Evolutionary conservation across 208 protist genomes (phyloP).

Genomic region (Leishmania aethiopica): DNA sequence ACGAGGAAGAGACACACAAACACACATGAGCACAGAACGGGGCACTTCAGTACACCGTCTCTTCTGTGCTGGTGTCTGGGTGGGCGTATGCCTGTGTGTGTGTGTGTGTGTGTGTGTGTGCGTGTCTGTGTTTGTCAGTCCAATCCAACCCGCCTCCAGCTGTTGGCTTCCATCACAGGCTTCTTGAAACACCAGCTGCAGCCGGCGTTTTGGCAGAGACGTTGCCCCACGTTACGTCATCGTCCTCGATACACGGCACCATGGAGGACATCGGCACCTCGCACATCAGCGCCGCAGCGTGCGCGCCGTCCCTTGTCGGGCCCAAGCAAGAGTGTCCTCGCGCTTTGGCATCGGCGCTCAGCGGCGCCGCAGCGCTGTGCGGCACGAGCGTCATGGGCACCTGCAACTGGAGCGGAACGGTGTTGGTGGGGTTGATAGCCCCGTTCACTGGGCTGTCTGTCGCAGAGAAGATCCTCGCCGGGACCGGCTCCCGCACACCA

Average conservation of each 20-base stretch:
- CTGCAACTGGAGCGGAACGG: neutral
- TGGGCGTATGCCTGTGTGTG: neutral
- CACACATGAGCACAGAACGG: neutral
- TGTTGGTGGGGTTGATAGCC: neutral
- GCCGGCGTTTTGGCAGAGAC: neutral
- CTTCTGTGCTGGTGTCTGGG: neutral
- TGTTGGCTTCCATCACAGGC: neutral
- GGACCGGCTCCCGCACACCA: conserved; percentile 7
- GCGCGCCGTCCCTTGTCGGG: neutral
- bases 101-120: neutral
- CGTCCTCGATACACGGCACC: neutral
- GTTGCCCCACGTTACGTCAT: neutral
- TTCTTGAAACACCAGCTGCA: neutral
- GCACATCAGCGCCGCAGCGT: neutral
- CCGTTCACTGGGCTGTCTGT: conserved; percentile 14
- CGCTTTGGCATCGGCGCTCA: neutral
- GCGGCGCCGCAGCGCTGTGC: neutral
- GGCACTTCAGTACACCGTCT: neutral
- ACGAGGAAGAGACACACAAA: neutral
- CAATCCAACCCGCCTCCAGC: too few relatives aligned
- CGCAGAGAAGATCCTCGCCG: conserved; percentile 4
- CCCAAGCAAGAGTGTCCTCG: neutral
- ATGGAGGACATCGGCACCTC: neutral
- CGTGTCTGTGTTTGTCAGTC: neutral
- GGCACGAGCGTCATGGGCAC: neutral